phyloP scores from a whole-genome alignment of 371 early-diverging fungal species.

The Gilbertella persicaria region DNA sequence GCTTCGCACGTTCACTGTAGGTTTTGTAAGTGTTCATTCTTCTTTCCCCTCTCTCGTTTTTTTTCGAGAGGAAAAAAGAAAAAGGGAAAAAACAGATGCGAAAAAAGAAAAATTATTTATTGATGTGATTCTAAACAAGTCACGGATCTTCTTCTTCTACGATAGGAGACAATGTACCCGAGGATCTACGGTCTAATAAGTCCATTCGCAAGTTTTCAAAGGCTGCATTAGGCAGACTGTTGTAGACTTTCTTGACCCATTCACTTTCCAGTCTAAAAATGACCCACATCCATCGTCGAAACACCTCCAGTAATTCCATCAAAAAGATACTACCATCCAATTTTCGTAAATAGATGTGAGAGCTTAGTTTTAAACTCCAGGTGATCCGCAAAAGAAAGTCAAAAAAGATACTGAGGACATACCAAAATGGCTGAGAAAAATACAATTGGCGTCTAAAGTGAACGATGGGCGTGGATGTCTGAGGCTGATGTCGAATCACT shows the following conservation, averaged over 20 bases:
- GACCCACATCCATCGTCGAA: slow-evolving; percentile 91
- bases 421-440: slow-evolving; percentile 62
- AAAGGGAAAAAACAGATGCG: too few species aligned
- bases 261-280: slow-evolving; percentile 86
- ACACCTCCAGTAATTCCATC: slow-evolving; percentile 77
- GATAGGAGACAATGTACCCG: slow-evolving; percentile 28
- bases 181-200: slow-evolving; percentile 17
- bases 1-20: slow-evolving; percentile 56
- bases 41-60: too few species aligned
- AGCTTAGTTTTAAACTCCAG: slow-evolving; percentile 83
- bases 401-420: slow-evolving; percentile 71
- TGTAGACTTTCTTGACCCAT: slow-evolving; percentile 59
- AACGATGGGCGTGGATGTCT: slow-evolving; percentile 25
- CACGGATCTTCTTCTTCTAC: slow-evolving; percentile 30
- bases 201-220: slow-evolving; percentile 17
- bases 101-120: not conserved
- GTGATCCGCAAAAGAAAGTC: slow-evolving; percentile 83
- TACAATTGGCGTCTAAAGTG: slow-evolving; percentile 66
- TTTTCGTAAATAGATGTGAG: slow-evolving; percentile 67
- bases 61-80: too few species aligned
- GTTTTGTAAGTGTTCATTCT: slow-evolving; percentile 48
- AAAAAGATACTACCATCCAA: slow-evolving; percentile 73
- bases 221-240: slow-evolving; percentile 18
- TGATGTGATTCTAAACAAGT: too few species aligned
- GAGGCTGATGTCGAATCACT: slow-evolving; percentile 3